Evolutionary conservation across 2,329 filamentous ascomycete species (phyloP).

Genomic region (Microcyclosporella mali): DNA sequence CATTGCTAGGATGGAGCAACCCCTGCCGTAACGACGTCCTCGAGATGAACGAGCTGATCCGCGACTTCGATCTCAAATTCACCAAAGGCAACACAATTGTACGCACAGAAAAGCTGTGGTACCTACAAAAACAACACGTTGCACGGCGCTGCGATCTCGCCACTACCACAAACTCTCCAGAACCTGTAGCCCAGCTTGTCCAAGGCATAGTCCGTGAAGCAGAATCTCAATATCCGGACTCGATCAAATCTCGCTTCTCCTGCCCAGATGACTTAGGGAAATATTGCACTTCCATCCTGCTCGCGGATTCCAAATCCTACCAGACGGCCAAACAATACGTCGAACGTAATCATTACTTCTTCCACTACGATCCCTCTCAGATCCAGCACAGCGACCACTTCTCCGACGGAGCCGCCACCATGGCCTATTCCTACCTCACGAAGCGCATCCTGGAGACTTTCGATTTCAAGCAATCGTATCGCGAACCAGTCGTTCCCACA

Average conservation of each 20-base stretch:
- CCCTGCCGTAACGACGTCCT: slow-evolving; percentile 62
- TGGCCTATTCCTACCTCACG: slow-evolving; percentile 3
- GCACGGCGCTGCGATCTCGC: slow-evolving; percentile 41
- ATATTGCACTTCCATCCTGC: slow-evolving; percentile 48
- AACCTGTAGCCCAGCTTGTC: slow-evolving; percentile 33
- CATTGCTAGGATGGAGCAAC: slow-evolving; percentile 78
- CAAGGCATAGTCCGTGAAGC: slow-evolving; percentile 10
- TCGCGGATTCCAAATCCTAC: slow-evolving; percentile 53
- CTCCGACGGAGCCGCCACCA: slow-evolving; percentile 3
- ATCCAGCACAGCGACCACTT: slow-evolving; percentile 7
- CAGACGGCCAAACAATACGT: slow-evolving; percentile 51
- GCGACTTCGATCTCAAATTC: slow-evolving; percentile 77
- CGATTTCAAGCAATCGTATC: slow-evolving; percentile 9
- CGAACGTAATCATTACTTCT: slow-evolving; percentile 53
- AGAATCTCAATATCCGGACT: slow-evolving; percentile 1
- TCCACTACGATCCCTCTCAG: slow-evolving; percentile 31
- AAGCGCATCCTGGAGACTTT: slow-evolving; percentile 5
- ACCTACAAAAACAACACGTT: slow-evolving; percentile 69
- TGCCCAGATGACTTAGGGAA: slow-evolving; percentile 29
- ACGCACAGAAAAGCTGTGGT: slow-evolving; percentile 70
- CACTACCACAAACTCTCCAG: slow-evolving; percentile 34
- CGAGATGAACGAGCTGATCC: slow-evolving; percentile 62
- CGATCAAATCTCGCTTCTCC: slow-evolving; percentile 2
- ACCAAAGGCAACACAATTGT: slow-evolving; percentile 86
- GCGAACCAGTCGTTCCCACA: slow-evolving; percentile 2